Evolutionary conservation across 129 eudicot species (phyloP).

Genomic region (Dittrichia graveolens): DNA sequence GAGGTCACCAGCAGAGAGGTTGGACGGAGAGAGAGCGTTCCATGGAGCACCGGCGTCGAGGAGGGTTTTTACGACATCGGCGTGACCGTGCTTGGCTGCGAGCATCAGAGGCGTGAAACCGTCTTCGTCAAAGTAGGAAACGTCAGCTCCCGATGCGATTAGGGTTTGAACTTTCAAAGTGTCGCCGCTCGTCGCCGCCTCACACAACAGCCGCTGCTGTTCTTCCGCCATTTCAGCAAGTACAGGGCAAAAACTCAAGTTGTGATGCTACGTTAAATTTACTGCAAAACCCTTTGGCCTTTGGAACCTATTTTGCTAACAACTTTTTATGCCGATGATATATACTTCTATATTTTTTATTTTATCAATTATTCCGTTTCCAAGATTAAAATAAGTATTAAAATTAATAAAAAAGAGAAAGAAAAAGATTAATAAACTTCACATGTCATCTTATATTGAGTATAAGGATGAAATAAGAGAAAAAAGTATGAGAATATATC

Average conservation of each 20-base stretch:
- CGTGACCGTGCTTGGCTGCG: slow-evolving; percentile 86
- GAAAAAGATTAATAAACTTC: too few relatives aligned
- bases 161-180: slow-evolving; percentile 36
- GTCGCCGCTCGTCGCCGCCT: slow-evolving; percentile 75
- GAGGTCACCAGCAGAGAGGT: slow-evolving; percentile 88
- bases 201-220: slow-evolving; percentile 55
- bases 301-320: not conserved
- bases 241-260: too few relatives aligned
- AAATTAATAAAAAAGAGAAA: too few relatives aligned
- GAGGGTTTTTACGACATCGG: slow-evolving; percentile 53
- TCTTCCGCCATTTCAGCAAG: slow-evolving; percentile 47
- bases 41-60: slow-evolving; percentile 96
- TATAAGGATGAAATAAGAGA: too few relatives aligned
- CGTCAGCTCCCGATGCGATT: slow-evolving; percentile 72
- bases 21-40: slow-evolving; percentile 89
- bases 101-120: slow-evolving; percentile 92
- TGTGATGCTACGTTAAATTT: not conserved
- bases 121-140: slow-evolving; percentile 64
- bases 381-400: too few relatives aligned
- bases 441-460: too few relatives aligned
- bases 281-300: slow-evolving; percentile 1
- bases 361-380: too few relatives aligned
- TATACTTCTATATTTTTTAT: too few relatives aligned
- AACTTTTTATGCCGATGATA: too few relatives aligned
- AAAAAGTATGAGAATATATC: too few relatives aligned